Evolutionary conservation across 1,284 basidiomycete species (phyloP).

Genomic region (Schizophyllum commune): DNA sequence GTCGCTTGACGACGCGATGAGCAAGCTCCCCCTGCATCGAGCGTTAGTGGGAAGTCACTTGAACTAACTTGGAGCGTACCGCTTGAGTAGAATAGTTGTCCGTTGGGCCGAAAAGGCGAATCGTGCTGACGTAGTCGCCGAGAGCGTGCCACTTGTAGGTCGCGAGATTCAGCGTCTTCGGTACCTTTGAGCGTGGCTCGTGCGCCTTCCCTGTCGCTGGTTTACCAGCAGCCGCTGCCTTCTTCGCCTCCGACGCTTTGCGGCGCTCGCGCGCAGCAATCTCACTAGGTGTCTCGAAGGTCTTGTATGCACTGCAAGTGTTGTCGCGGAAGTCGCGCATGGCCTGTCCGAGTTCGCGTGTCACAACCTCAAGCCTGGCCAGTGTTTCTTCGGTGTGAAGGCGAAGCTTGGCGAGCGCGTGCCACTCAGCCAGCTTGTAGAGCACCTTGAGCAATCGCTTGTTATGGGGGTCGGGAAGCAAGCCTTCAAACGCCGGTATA

Average conservation of each 20-base stretch:
- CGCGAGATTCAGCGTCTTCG: constrained; percentile 8
- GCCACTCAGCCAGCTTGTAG: constrained; percentile 20
- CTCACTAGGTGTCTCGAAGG: constrained; percentile 21
- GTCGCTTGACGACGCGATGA: constrained; percentile 13
- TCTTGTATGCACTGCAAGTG: constrained; percentile 13
- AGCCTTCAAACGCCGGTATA: constrained; percentile 24
- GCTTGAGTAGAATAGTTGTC: constrained; percentile 16
- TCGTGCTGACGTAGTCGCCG: constrained; percentile 13
- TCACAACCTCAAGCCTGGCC: constrained; percentile 11
- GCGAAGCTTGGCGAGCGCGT: constrained; percentile 25
- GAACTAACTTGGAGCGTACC: constrained; percentile 4
- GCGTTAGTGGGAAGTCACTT: background rate
- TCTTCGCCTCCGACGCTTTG: background rate
- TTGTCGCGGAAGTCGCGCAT: constrained; percentile 13
- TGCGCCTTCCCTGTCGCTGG: background rate
- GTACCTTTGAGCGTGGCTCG: background rate
- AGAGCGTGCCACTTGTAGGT: constrained; percentile 17
- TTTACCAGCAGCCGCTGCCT: constrained; percentile 2
- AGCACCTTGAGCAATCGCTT: constrained; percentile 15
- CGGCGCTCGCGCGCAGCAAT: constrained; percentile 11
- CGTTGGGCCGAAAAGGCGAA: constrained; percentile 13
- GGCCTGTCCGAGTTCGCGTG: constrained; percentile 14
- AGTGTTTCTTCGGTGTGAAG: constrained; percentile 22
- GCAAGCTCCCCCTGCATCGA: constrained; percentile 12
- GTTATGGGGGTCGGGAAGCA: constrained; percentile 22